Evolutionary conservation across 208 protist genomes (phyloP), one percentile per base, ranked within the genome.

Genomic region (Crithidia fasciculata): DNA sequence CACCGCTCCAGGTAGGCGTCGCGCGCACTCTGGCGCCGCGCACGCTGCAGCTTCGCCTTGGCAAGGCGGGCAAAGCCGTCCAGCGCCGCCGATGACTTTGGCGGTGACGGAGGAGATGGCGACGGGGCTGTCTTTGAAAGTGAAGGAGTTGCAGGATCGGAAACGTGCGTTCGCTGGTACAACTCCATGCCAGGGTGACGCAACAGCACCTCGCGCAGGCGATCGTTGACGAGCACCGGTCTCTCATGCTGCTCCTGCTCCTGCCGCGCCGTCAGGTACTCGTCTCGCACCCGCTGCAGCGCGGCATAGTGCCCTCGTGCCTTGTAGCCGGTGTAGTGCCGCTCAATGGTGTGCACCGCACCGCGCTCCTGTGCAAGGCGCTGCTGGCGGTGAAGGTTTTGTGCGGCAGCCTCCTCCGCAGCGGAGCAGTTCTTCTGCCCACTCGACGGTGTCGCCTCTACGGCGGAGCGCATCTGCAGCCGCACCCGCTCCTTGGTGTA

Each of bases 1-100:
- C 74, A 64, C 60, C 39, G 50, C 13, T 72, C 67, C 13, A 79
- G 74, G 66, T 73, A 73, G 4, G 60, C 67, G 60, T 72, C 74
- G 12, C 74, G 74, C 37, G 60, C 50, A 18, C 13, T 28, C 47
- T 72, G 69, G 9, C 18, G 69, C 41, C 52, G 19, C 16, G 72
- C 50, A 5, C 50, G 63, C 72, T 69, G 39, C 64, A 56, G 52
- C 72, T 82, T 82, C 16, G 65, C 64, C 47, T 78, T 58, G 44
- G 70, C 40, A 0, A 41, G 18, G 44, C 18, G 45, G 18, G 57
- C 49, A 8, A 66, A 59, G 49, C 49, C 9, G 41, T 54, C 36
- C 8, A 54, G 50, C 10, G 39, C 40, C 3, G 43, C 53, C 0
- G 40, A 36, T 0, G 12, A 49, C 8, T 10, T 49, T 55, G 36